A percentile compares a stretch with the other conserved stretches of the same genome.
Evolutionary conservation across 768 basidiomycete species (phyloP).

Genomic region (Lactarius akahatsu): DNA sequence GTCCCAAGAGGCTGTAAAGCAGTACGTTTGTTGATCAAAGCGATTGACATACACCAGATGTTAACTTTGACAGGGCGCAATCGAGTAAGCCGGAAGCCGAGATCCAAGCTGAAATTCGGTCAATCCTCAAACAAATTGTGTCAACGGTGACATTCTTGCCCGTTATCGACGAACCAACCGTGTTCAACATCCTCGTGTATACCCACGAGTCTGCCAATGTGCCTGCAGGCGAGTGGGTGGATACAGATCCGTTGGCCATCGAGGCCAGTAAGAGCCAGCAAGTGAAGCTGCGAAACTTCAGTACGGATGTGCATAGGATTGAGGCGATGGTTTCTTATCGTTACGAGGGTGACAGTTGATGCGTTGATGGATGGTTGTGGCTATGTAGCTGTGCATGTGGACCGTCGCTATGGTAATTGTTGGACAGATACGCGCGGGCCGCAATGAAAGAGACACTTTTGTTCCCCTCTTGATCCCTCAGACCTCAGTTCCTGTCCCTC

Average conservation of each 20-base stretch:
- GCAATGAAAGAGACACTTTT: not conserved
- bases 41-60: conserved; percentile 3
- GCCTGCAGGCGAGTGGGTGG: conserved; percentile 92
- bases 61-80: conserved; percentile 40
- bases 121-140: conserved; percentile 97
- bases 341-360: conserved; percentile 53
- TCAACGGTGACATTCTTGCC: conserved; percentile 96
- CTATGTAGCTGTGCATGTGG: no score
- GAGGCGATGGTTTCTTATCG: conserved; percentile 98
- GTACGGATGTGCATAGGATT: conserved; percentile 96
- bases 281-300: conserved; percentile 94
- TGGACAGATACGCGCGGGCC: not conserved
- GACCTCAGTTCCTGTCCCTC: conserved; percentile 18
- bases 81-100: conserved; percentile 75
- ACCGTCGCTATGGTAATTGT: conserved; percentile 4
- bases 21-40: conserved; percentile 39
- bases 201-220: conserved; percentile 90
- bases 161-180: conserved; percentile 89
- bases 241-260: conserved; percentile 89
- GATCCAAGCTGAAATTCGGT: conserved; percentile 96
- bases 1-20: conserved; percentile 44
- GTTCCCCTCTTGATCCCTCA: conserved; percentile 14
- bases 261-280: conserved; percentile 92
- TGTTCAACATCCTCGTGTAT: conserved; percentile 98
- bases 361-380: not conserved